Evolutionary conservation across 768 basidiomycete genomes (phyloP), one percentile per base, ranked within the genome.

Genomic region (Pulveroboletus sp.): DNA sequence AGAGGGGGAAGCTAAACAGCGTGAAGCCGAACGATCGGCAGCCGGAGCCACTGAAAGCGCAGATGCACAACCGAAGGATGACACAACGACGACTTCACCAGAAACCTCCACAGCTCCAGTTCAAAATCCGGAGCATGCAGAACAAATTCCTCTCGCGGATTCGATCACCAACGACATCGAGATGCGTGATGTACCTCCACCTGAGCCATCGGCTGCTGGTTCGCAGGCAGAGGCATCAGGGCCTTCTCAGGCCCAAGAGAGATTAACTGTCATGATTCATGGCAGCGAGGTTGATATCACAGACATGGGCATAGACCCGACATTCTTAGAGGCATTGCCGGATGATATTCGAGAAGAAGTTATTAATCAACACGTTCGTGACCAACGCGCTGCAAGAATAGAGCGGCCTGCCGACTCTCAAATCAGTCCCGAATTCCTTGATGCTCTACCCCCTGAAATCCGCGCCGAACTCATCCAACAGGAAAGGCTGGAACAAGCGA

Each of bases 271-370:
- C 61, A 78, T 82, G 71, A 91, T 99, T 46, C 90, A 93, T 67
- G 96, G 96, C 45, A 89, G 82, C 55, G 76, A 84, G 7, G 91
- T 98, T 26, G 96, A 99, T 64, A 99, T 99, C 65, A 99, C 96
- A 3, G 93, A 98, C 60, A 95, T 93, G 33, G 96, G 96, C 5
- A 97, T 99, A 62, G 96, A 99, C 65, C 92, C 94, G 2, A 93
- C 92, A 6, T 99, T 99, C 79, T 74, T 99, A 50, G 93, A 97
- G 70, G 96, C 96, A 24, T 72, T 99, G 8, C 96, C 96, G 0
- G 96, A 99, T 63, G 95, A 98, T 57, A 98, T 99, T 87, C 83
- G 96, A 44, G 95, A 96, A 64, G 96, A 99, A 64, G 93, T 99
- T 32, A 77, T 99, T 46, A 93, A 94, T 60, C 96, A 99, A 63